phyloP scores from a whole-genome alignment of 2,329 filamentous ascomycete species.

The Penicillium sp. region DNA sequence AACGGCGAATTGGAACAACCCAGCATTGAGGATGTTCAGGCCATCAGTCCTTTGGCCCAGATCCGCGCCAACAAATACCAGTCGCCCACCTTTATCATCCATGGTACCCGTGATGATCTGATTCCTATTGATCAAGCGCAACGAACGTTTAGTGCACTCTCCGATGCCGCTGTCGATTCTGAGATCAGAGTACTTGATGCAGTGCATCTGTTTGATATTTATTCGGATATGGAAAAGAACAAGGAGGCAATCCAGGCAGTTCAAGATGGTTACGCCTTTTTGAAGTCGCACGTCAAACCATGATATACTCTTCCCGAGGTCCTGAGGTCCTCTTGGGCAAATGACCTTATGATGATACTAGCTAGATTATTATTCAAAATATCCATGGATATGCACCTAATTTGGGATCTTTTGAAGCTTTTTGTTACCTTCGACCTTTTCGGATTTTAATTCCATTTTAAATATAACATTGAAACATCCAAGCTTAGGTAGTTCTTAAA shows the following conservation, averaged over 20 bases:
- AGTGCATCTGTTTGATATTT: slow-evolving; percentile 3
- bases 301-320: background rate
- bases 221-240: background rate
- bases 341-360: no score
- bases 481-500: no score
- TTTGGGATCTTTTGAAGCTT: no score
- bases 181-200: background rate
- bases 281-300: background rate
- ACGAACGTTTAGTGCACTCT: slow-evolving; percentile 1
- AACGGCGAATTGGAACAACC: background rate
- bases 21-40: slow-evolving; percentile 1
- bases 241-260: background rate
- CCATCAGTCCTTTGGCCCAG: slow-evolving; percentile 24
- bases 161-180: background rate
- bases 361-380: no score
- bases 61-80: slow-evolving; percentile 12
- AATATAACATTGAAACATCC: no score
- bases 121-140: slow-evolving; percentile 14
- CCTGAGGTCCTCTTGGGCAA: no score
- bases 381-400: no score
- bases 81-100: slow-evolving; percentile 24
- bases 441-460: no score
- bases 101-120: slow-evolving; percentile 22
- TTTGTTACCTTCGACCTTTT: no score
- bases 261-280: background rate